These are phyloP conservation scores for Claviceps sp. DNA, from an alignment of 2,329 filamentous ascomycete species.

Conservation along the genomic window DNA sequence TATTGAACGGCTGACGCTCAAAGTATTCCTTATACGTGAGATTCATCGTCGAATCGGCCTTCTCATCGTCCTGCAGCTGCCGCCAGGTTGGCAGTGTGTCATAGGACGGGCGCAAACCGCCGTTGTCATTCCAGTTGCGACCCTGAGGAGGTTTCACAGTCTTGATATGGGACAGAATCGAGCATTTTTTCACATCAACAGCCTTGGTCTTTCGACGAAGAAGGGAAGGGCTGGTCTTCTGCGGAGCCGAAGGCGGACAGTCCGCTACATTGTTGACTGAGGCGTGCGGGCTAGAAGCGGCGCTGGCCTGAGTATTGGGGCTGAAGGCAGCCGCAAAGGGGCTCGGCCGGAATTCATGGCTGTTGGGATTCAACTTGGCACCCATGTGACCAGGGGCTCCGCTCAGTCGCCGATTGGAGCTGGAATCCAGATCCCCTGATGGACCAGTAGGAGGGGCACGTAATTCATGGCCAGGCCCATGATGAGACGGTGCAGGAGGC, in stretches of 20 bases:
- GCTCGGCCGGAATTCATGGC: constrained; percentile 73
- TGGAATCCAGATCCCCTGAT: constrained; percentile 38
- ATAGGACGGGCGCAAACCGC: constrained; percentile 72
- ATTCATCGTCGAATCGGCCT: constrained; percentile 47
- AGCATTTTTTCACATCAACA: constrained; percentile 57
- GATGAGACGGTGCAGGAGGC: constrained; percentile 27
- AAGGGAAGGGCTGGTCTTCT: constrained; percentile 26
- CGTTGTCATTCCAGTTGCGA: constrained; percentile 59
- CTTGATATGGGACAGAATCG: constrained; percentile 40
- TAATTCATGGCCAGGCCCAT: constrained; percentile 47
- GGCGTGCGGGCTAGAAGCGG: constrained; percentile 58
- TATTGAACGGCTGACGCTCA: constrained; percentile 48
- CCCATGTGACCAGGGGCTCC: constrained; percentile 37
- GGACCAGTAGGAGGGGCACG: constrained; percentile 65
- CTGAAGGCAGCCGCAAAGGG: constrained; percentile 71
- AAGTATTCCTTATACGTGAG: constrained; percentile 68
- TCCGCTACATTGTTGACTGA: constrained; percentile 36
- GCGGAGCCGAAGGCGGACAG: constrained; percentile 11
- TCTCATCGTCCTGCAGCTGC: constrained; percentile 57
- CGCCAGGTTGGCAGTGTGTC: constrained; percentile 81
- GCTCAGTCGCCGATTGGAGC: constrained; percentile 40
- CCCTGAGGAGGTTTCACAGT: constrained; percentile 37
- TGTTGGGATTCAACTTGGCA: constrained; percentile 50
- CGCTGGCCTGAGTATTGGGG: constrained; percentile 51
- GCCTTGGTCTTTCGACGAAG: constrained; percentile 60